A percentile compares a stretch with the other conserved stretches of the same genome.
Evolutionary conservation across 441 rosid species (phyloP).

Genomic region (Adansonia grandidieri): DNA sequence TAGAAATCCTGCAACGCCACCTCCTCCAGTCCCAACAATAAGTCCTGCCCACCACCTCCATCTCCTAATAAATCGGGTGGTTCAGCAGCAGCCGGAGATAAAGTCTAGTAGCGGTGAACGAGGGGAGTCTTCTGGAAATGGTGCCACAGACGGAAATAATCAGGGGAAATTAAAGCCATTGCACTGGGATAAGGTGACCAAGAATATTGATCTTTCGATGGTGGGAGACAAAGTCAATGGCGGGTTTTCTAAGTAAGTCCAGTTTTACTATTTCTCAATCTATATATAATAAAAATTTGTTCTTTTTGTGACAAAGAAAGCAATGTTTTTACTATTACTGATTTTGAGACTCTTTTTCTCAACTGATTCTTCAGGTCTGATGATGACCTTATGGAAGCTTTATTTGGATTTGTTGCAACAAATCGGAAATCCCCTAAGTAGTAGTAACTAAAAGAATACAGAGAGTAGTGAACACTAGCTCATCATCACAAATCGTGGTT

Average conservation of each 20-base stretch:
- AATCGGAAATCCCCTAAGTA: conserved; percentile 54
- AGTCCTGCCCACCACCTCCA: conserved; percentile 37
- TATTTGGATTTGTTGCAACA: conserved; percentile 82
- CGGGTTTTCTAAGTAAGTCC: conserved; percentile 81
- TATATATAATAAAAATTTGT: neutral
- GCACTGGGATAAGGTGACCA: conserved; percentile 93
- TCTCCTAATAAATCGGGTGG: conserved; percentile 43
- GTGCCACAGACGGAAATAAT: conserved; percentile 32
- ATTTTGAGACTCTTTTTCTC: neutral
- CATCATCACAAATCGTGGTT: conserved; percentile 51
- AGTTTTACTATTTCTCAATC: neutral
- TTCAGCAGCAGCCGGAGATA: conserved; percentile 32
- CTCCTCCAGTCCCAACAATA: conserved; percentile 29
- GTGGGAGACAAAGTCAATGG: conserved; percentile 89
- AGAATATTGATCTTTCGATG: conserved; percentile 71
- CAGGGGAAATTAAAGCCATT: conserved; percentile 82
- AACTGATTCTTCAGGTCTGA: conserved; percentile 60
- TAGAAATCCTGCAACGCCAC: conserved; percentile 41
- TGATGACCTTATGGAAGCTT: conserved; percentile 90
- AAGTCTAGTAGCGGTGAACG: conserved; percentile 22
- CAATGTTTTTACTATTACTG: neutral
- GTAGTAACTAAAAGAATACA: conserved; percentile 26
- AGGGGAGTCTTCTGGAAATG: conserved; percentile 37
- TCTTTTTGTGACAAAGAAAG: neutral
- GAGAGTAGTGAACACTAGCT: conserved; percentile 28